A percentile compares a stretch with the other conserved stretches of the same genome.
Conservation (phyloP, 73 alveolate species). For the Stentor roeselii region DNA sequence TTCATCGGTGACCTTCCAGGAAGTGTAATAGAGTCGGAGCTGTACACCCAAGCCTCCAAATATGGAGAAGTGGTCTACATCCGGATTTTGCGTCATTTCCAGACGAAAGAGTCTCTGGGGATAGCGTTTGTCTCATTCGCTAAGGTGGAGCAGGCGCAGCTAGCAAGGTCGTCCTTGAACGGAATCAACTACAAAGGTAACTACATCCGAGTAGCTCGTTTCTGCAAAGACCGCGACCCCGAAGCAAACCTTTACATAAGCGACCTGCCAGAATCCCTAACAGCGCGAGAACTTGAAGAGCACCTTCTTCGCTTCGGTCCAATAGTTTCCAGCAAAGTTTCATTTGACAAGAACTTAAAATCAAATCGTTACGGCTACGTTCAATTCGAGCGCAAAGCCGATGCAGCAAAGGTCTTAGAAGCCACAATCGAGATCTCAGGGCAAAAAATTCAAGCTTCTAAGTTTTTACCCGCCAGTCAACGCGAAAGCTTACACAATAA, state of each 20-base stretch:
- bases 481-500: too few species aligned
- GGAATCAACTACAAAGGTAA: constrained; percentile 54
- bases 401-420: too few species aligned
- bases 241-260: not conserved
- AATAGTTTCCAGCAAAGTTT: not conserved
- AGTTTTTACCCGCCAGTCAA: too few species aligned
- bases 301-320: not conserved
- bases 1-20: not conserved
- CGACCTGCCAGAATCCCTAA: not conserved
- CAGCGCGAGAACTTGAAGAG: not conserved
- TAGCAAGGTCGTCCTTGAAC: constrained; percentile 58
- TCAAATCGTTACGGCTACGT: not conserved
- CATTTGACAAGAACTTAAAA: not conserved
- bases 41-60: not conserved
- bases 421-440: too few species aligned
- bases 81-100: not conserved
- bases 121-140: constrained; percentile 52
- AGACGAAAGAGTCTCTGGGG: not conserved
- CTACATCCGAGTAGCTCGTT: constrained; percentile 4
- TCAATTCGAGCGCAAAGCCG: too few species aligned
- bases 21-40: constrained; percentile 8
- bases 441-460: too few species aligned
- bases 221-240: not conserved
- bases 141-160: constrained; percentile 48
- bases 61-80: constrained; percentile 20